Conservation (phyloP, 1,139 yeast genomes). For the Debaryomyces fabryi region DNA sequence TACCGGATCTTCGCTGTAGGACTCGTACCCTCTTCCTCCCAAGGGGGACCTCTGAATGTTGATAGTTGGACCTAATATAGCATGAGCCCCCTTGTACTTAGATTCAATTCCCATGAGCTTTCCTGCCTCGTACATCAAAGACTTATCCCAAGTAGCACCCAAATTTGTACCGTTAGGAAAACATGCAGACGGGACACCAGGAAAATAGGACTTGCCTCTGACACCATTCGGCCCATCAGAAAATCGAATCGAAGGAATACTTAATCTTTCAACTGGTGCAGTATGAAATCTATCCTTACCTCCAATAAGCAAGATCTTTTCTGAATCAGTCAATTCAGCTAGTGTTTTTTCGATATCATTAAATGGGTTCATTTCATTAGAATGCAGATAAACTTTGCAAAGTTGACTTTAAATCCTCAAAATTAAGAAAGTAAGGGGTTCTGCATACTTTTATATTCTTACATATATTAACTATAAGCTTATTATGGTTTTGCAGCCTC, state of each 20-base stretch:
- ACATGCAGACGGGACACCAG: not conserved
- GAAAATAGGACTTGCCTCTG: not conserved
- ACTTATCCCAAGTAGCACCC: not conserved
- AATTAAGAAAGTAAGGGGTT: too few species aligned
- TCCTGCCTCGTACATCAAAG: not conserved
- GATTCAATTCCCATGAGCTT: not conserved
- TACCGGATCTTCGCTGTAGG: not conserved
- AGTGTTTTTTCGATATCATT: too few species aligned
- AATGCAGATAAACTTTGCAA: too few species aligned
- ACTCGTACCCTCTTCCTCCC: not conserved
- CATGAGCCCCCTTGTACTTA: not conserved
- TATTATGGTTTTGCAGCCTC: too few species aligned
- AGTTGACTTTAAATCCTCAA: too few species aligned
- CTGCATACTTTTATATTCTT: too few species aligned
- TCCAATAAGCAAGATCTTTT: too few species aligned
- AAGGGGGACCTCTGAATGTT: not conserved
- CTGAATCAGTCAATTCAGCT: too few species aligned
- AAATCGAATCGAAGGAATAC: not conserved
- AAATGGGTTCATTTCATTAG: too few species aligned
- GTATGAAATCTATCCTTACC: too few species aligned
- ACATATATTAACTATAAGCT: too few species aligned
- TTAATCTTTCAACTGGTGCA: not conserved
- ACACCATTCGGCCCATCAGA: not conserved
- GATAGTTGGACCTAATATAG: not conserved
- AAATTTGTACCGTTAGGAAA: not conserved